Evolutionary conservation across 179 eudicot genomes (phyloP), one percentile per base, ranked within the genome.

Genomic region (Spergularia azorica): DNA sequence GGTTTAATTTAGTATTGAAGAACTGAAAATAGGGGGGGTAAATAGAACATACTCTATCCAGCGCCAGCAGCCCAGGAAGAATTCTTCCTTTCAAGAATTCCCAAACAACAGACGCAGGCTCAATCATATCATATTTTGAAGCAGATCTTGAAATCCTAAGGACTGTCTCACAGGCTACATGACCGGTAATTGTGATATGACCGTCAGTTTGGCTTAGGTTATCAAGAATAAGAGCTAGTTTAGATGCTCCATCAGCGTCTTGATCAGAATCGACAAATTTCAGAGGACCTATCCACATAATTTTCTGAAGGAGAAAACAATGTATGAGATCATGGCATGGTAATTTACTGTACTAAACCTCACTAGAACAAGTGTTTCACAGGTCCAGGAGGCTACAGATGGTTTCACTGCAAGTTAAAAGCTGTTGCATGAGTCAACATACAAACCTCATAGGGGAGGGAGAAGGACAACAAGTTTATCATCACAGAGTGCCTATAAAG

Each of bases 51-150:
- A 94, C 97, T 77, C 89, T 88, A 79, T 94, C 97, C 71, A 94
- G 84, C 70, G 95, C 95, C 84, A 87, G 80, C 68, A 94, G 78
- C 71, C 98, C 97, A 46, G 91, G 97, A 88, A 94, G 97, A 78
- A 79, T 88, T 83, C 90, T 84, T 74, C 93, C 90, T 88, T 85
- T 90, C 48, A 94, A 88, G 85, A 82, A 85, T 59, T 89, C 95
- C 97, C 98, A 94, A 43, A 86, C 78, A 73, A 89, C 86, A 3
- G 98, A 82, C 79, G 92, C 92, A 79, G 78, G 87, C 80, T 84
- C 89, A 75, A 90, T 77, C 85, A 87, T 76, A 75, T 83, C 41
- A 77, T 71, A 73, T 68, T 69, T 43, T 67, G 88, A 71, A 21
- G 77, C 6, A 26, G 85, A 86, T 67, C 64, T 76, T 48, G 88